A percentile compares a stretch with the other conserved stretches of the same genome.
Conservation (phyloP, 306 rosid species). For the Delonix regia region DNA sequence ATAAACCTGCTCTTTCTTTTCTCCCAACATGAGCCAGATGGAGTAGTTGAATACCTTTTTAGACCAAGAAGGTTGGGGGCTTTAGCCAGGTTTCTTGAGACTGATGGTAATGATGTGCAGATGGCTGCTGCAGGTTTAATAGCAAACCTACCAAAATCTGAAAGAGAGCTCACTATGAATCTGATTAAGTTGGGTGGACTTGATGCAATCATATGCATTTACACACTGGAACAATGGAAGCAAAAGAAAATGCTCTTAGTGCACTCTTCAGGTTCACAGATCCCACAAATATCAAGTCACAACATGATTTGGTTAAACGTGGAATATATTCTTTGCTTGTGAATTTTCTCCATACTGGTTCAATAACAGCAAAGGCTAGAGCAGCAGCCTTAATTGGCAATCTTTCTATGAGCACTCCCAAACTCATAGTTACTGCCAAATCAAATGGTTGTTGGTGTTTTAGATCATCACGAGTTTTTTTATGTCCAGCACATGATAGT, state of each 20-base stretch:
- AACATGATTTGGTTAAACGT: conserved; percentile 59
- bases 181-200: conserved; percentile 69
- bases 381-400: conserved; percentile 87
- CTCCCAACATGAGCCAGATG: conserved; percentile 83
- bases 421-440: conserved; percentile 49
- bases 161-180: conserved; percentile 59
- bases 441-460: conserved; percentile 61
- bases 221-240: conserved; percentile 64
- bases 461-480: conserved; percentile 42
- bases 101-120: conserved; percentile 62
- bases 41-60: conserved; percentile 81
- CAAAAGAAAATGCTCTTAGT: conserved; percentile 84
- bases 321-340: conserved; percentile 80
- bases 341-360: conserved; percentile 53
- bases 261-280: conserved; percentile 92
- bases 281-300: conserved; percentile 68
- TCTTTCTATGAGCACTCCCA: conserved; percentile 73
- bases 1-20: conserved; percentile 71
- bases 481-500: conserved; percentile 67
- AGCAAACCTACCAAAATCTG: conserved; percentile 82
- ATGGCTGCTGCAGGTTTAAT: conserved; percentile 89
- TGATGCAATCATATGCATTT: conserved; percentile 67
- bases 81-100: conserved; percentile 77
- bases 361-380: conserved; percentile 79
- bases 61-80: conserved; percentile 89